phyloP scores from a whole-genome alignment of 108 stramenopile species.

The Skeletonema menzelii region DNA sequence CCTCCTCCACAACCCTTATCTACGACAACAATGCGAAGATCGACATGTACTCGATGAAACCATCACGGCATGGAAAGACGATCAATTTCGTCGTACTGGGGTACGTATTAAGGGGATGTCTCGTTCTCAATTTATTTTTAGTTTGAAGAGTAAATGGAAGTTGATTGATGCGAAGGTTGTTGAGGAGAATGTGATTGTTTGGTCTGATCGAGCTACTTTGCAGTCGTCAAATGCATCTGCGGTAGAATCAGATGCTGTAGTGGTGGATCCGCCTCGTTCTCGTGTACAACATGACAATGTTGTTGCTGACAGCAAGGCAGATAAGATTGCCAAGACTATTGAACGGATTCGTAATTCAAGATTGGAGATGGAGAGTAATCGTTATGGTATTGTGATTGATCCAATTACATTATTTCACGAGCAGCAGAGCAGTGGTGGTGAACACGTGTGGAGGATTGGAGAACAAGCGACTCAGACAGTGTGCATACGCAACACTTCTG shows the following conservation, averaged over 20 bases:
- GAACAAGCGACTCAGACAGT: background rate
- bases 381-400: constrained; percentile 23
- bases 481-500: constrained; percentile 8
- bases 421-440: background rate
- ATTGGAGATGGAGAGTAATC: constrained; percentile 19
- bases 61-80: constrained; percentile 19
- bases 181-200: constrained; percentile 29
- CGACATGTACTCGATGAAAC: constrained; percentile 22
- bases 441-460: background rate
- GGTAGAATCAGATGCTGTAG: no score
- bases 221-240: no score
- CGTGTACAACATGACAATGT: no score
- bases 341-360: constrained; percentile 18
- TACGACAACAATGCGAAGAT: constrained; percentile 19
- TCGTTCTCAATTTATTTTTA: constrained; percentile 11
- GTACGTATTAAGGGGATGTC: background rate
- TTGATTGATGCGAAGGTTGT: constrained; percentile 24
- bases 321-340: constrained; percentile 7
- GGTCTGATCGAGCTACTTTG: constrained; percentile 9
- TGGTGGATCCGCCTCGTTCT: no score
- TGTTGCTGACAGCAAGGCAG: background rate
- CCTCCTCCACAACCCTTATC: constrained; percentile 8
- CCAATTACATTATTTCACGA: background rate
- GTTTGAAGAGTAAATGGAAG: constrained; percentile 15
- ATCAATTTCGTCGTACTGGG: constrained; percentile 5